phyloP scores from a whole-genome alignment of 345 rosid species.

The Syzygium jambos region DNA sequence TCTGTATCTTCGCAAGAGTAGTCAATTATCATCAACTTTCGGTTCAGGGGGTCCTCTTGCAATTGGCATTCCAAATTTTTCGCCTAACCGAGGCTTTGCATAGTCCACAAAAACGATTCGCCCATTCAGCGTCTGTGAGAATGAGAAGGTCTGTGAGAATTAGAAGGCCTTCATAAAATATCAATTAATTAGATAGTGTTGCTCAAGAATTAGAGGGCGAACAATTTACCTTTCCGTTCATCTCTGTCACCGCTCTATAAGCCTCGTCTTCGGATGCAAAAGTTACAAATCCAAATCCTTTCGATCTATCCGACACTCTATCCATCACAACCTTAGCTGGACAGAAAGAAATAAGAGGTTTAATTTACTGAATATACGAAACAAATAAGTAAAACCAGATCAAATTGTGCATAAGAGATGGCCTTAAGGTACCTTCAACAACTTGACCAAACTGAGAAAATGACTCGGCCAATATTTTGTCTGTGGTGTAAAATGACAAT shows the following conservation, averaged over 20 bases:
- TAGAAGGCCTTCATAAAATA: not conserved
- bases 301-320: conserved; percentile 53
- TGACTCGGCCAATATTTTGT: conserved; percentile 55
- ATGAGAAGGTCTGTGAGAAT: conserved; percentile 16
- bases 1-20: not conserved
- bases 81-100: conserved; percentile 45
- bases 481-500: conserved; percentile 57
- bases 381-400: not conserved
- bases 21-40: not conserved
- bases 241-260: conserved; percentile 37
- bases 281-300: conserved; percentile 86
- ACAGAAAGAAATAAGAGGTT: not conserved
- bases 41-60: conserved; percentile 83
- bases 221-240: conserved; percentile 59
- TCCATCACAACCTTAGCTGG: conserved; percentile 63
- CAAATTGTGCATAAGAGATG: not conserved
- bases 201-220: not conserved
- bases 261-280: conserved; percentile 82
- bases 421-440: conserved; percentile 48
- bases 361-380: not conserved
- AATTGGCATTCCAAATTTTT: conserved; percentile 38
- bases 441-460: conserved; percentile 85
- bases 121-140: conserved; percentile 46
- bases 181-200: not conserved
- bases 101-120: conserved; percentile 63